Evolutionary conservation across 176 grass and related monocot species (phyloP), one percentile per base, ranked within the genome.

Genomic region (Carex cristatella): DNA sequence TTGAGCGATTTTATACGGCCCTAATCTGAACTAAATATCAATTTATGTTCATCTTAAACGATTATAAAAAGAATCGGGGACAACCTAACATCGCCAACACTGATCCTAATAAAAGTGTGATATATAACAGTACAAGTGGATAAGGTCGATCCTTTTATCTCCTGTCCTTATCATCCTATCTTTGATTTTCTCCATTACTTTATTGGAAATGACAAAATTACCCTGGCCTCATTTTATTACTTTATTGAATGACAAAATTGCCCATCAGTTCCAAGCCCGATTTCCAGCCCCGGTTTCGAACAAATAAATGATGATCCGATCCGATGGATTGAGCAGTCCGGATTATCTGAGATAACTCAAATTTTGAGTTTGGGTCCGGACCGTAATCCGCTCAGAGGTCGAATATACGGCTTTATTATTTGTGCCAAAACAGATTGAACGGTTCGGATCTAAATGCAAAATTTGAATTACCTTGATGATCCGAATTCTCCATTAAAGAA

Each of bases 61-160:
- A 71, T 42, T 40, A 15, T 2, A 40, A 8, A 8, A 40, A 55
- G 31, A 13, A 13, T 13, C 4, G 19, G 12, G 4, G 49, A 77
- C 46, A 76, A 54, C 19, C 4, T 40, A 40, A 5, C 38, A 40
- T 4, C 0, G 38, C 38, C 38, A 40, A 40, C 5, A 40, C 0
- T 23, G 23, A 23, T 23, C 23, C 23, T 5, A 40, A 40, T 40
- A 49, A 73, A 73, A 49, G 40, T 19, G 40, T 49, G 69, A 73
- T 73, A 74, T 49, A 27, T 28, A 23, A 7, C 71, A 13, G 19
- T 55, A 83, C 62, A 53, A 83, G 23, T 69, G 81, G 80, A 83
- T 83, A 69, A 83, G 62, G 10, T 66, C 62, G 63, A 83, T 71
- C 81, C 81, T 63, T 83, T n/a, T 10, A 27, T 82, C 37, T 81